Percentiles rank a stretch among this genome's conserved stretches.
Conservation (phyloP, 768 basidiomycete genomes). For the Leccinum incarnatum region DNA sequence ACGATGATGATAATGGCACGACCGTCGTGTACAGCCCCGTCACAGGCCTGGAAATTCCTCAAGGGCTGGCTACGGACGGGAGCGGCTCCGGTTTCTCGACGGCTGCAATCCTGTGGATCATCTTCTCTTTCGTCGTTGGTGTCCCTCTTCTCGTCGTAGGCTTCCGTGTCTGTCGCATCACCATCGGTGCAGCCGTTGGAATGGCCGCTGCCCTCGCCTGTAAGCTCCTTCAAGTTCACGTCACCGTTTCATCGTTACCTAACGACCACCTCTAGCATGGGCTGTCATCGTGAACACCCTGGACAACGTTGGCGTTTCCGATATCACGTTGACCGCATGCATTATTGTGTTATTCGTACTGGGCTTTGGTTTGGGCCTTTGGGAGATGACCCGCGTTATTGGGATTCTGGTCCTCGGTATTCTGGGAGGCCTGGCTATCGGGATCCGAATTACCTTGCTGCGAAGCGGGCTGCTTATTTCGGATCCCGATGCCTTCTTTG, state of each 20-base stretch:
- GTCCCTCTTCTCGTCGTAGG: slow-evolving; percentile 54
- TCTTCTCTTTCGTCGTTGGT: slow-evolving; percentile 50
- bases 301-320: slow-evolving; percentile 46
- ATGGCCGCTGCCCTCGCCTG: slow-evolving; percentile 46
- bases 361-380: slow-evolving; percentile 53
- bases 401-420: slow-evolving; percentile 47
- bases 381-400: slow-evolving; percentile 47
- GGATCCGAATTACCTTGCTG: slow-evolving; percentile 52
- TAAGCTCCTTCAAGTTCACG: slow-evolving; percentile 25
- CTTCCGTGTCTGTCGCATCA: slow-evolving; percentile 54
- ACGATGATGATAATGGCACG: slow-evolving; percentile 31
- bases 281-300: slow-evolving; percentile 59
- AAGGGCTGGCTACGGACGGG: slow-evolving; percentile 59
- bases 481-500: slow-evolving; percentile 30
- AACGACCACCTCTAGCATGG: slow-evolving; percentile 46
- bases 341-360: slow-evolving; percentile 48
- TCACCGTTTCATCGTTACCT: background rate
- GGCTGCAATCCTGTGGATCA: slow-evolving; percentile 58
- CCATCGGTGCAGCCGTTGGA: slow-evolving; percentile 54
- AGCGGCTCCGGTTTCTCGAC: slow-evolving; percentile 47
- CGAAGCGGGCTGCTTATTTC: slow-evolving; percentile 48
- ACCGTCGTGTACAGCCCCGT: slow-evolving; percentile 43
- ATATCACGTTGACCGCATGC: slow-evolving; percentile 48
- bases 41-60: slow-evolving; percentile 44
- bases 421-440: slow-evolving; percentile 57